Base-by-base conservation (phyloP, 2,329 filamentous ascomycete species). In the Tolypocladium nubicola region DNA sequence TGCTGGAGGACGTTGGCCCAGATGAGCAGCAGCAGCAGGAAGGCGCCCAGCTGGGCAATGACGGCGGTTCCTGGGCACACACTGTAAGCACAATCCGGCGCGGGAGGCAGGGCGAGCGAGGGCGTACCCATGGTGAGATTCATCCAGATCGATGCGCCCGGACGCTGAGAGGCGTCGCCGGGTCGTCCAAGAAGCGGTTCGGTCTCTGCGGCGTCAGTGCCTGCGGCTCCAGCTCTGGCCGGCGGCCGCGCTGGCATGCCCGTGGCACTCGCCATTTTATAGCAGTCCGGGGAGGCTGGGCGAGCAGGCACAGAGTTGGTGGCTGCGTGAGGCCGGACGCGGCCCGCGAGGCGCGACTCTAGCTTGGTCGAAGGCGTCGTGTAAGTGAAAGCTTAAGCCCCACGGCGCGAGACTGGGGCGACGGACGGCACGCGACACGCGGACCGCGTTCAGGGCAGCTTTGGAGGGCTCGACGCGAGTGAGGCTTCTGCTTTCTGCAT, bases 1-100 rank as follows among this genome's bases (percentile, higher is more conserved):
- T 86, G 78, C 47, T 84, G 81, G 68, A 96, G 83, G 62, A 97
- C 82, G 57, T 82, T 82, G 52, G 83, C 82, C 90, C 90, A 96
- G 62, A 96, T 79, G 57, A 93, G 82, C 40, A 83, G 82, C 53
- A 85, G 76, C 61, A 97, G 82, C 61, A 96, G 82, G 73, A 90
- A 76, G 57, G 86, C 82, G 57, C 90, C 93, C 49, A 83, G 80
- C 73, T 97, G 91, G 45, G 90, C 89, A 59, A 97, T 73, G 59
- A 87, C 79, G 57, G 84, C 93, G 19, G 91, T 96, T 61, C 90
- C 91, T 94, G 66, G 66, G 37, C 19, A 38, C 2, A 38, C 21
- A 52, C 11, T 7, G 3, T 40, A 11, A 49, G 41, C 19, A 14
- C 16, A 4, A 26, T 26, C 1, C 10, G 11, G 39, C 23, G 16